These are phyloP conservation scores for Yarrowia divulgata DNA, from an alignment of 805 yeast species.

Conservation along the genomic window DNA sequence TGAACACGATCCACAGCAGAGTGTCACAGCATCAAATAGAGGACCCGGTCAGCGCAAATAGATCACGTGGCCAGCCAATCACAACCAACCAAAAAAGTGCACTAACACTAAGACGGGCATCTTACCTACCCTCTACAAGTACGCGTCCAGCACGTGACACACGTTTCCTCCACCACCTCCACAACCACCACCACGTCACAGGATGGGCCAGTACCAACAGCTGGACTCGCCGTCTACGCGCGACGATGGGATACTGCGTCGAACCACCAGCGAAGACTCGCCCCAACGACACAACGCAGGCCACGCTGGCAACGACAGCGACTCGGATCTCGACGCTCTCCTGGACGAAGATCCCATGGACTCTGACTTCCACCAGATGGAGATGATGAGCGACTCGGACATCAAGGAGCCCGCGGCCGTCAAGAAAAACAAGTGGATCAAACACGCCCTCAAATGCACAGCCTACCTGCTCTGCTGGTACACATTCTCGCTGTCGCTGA, in stretches of 20 bases:
- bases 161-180: not conserved
- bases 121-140: too few relatives aligned
- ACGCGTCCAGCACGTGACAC: constrained; percentile 26
- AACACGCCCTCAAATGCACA: constrained; percentile 21
- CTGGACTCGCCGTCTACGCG: constrained; percentile 21
- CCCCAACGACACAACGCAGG: not conserved
- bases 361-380: constrained; percentile 18
- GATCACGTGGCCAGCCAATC: too few relatives aligned
- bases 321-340: constrained; percentile 31
- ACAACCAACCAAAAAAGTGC: too few relatives aligned
- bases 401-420: not conserved
- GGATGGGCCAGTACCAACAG: constrained; percentile 33
- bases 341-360: constrained; percentile 28
- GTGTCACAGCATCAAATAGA: too few relatives aligned
- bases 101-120: too few relatives aligned
- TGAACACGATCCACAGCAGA: too few relatives aligned
- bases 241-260: not conserved
- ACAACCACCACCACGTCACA: not conserved
- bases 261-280: constrained; percentile 18
- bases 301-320: constrained; percentile 8
- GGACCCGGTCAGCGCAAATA: too few relatives aligned
- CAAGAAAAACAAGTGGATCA: constrained; percentile 38
- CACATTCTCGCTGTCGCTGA: constrained; percentile 51
- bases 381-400: constrained; percentile 31
- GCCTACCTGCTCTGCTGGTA: constrained; percentile 49